These are phyloP conservation scores for Ustilago vetiveriae DNA, from an alignment of 1,284 basidiomycete genomes.

Conservation along the genomic window DNA sequence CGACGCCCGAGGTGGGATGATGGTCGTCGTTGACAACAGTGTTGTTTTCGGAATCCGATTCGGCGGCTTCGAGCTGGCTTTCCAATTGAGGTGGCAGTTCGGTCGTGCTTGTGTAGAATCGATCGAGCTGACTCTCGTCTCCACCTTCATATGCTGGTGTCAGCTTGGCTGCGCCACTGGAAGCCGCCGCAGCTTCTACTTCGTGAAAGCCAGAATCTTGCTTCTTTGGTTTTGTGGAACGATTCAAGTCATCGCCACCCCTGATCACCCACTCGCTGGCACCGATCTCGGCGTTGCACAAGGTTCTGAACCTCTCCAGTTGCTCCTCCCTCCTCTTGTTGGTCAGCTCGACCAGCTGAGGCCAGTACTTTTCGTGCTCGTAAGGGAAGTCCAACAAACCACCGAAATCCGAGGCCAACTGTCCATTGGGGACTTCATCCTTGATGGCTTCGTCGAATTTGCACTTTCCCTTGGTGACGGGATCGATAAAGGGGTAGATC, in stretches of 20 bases:
- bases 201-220: conserved; percentile 42
- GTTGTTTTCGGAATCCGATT: conserved; percentile 19
- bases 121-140: conserved; percentile 30
- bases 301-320: conserved; percentile 71
- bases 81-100: conserved; percentile 32
- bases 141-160: conserved; percentile 18
- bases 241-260: conserved; percentile 56
- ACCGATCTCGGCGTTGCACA: conserved; percentile 63
- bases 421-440: conserved; percentile 54
- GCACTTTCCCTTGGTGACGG: conserved; percentile 67
- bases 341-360: conserved; percentile 73
- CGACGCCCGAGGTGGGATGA: no score
- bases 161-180: not conserved
- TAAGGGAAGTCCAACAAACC: conserved; percentile 70
- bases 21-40: conserved; percentile 21
- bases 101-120: conserved; percentile 40
- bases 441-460: conserved; percentile 63
- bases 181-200: conserved; percentile 4
- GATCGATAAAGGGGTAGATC: conserved; percentile 68
- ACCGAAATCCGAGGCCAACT: conserved; percentile 57
- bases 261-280: conserved; percentile 67
- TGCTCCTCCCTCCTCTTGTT: conserved; percentile 71
- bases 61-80: conserved; percentile 1
- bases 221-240: conserved; percentile 23
- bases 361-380: conserved; percentile 79